Percentiles rank a stretch among this genome's conserved stretches.
Conservation (phyloP, 2,329 filamentous ascomycete genomes). For the Aspergillus phoenicis region DNA sequence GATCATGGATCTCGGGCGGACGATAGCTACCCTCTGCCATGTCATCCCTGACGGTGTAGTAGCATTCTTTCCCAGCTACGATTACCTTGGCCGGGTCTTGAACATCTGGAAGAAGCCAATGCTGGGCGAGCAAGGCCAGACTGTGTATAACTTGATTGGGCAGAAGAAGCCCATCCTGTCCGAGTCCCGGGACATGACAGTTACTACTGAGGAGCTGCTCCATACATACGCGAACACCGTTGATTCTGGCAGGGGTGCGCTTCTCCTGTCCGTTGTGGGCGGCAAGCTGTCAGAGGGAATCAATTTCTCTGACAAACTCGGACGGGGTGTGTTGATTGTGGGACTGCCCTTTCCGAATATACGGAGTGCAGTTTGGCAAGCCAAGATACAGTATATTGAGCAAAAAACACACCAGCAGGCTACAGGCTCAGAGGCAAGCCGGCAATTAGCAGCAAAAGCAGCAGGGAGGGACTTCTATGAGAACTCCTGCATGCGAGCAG, state of each 20-base stretch:
- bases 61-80: slow-evolving; percentile 93
- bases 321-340: slow-evolving; percentile 86
- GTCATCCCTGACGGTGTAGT: slow-evolving; percentile 86
- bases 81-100: slow-evolving; percentile 78
- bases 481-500: slow-evolving; percentile 93
- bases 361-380: slow-evolving; percentile 87
- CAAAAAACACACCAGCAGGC: slow-evolving; percentile 50
- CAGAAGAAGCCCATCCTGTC: slow-evolving; percentile 54
- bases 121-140: slow-evolving; percentile 29
- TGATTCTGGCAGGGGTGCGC: slow-evolving; percentile 63
- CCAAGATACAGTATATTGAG: slow-evolving; percentile 85
- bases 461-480: slow-evolving; percentile 81
- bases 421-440: slow-evolving; percentile 31
- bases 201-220: slow-evolving; percentile 68
- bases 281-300: slow-evolving; percentile 97
- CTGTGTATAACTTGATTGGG: slow-evolving; percentile 35
- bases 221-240: slow-evolving; percentile 72
- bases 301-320: slow-evolving; percentile 91
- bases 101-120: slow-evolving; percentile 59
- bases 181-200: slow-evolving; percentile 49
- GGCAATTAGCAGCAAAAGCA: slow-evolving; percentile 43
- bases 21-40: slow-evolving; percentile 70
- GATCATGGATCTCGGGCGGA: slow-evolving; percentile 72
- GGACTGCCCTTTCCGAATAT: slow-evolving; percentile 93
- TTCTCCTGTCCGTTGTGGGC: slow-evolving; percentile 87